Conservation (phyloP, 441 rosid genomes). For the Aquilaria agallochum region DNA sequence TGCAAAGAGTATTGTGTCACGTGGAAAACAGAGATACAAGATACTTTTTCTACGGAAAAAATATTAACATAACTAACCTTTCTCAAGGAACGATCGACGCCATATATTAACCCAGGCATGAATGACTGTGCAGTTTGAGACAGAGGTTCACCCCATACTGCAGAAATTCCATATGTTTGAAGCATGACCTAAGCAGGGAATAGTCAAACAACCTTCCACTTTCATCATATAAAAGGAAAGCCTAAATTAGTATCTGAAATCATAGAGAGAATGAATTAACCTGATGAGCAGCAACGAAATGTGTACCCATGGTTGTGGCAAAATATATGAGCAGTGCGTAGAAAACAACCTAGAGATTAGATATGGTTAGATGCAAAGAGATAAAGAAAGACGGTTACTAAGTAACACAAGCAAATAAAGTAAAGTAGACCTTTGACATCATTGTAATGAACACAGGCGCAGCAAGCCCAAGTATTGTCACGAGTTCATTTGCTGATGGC, state of each 20-base stretch:
- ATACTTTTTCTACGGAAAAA: conserved; percentile 5
- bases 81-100: conserved; percentile 51
- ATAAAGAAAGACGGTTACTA: conserved; percentile 8
- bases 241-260: not conserved
- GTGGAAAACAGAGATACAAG: conserved; percentile 5
- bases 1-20: conserved; percentile 3
- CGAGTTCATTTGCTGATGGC: conserved; percentile 60
- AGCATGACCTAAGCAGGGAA: conserved; percentile 60
- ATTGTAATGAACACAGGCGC: conserved; percentile 79
- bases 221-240: no score
- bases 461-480: conserved; percentile 58
- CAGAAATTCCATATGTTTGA: conserved; percentile 66
- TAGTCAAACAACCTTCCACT: not conserved
- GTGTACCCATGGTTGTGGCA: conserved; percentile 89
- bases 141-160: conserved; percentile 87
- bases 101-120: conserved; percentile 88
- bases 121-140: conserved; percentile 95
- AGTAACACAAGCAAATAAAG: conserved; percentile 6
- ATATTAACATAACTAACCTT: conserved; percentile 39
- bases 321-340: conserved; percentile 76
- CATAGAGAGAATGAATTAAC: conserved; percentile 25
- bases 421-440: conserved; percentile 53
- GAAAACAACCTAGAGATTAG: conserved; percentile 61
- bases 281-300: conserved; percentile 89
- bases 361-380: conserved; percentile 18